A percentile compares a stretch with the other conserved stretches of the same genome.
phyloP scores from a whole-genome alignment of 2,329 filamentous ascomycete genomes.

The Penicillium sp. region DNA sequence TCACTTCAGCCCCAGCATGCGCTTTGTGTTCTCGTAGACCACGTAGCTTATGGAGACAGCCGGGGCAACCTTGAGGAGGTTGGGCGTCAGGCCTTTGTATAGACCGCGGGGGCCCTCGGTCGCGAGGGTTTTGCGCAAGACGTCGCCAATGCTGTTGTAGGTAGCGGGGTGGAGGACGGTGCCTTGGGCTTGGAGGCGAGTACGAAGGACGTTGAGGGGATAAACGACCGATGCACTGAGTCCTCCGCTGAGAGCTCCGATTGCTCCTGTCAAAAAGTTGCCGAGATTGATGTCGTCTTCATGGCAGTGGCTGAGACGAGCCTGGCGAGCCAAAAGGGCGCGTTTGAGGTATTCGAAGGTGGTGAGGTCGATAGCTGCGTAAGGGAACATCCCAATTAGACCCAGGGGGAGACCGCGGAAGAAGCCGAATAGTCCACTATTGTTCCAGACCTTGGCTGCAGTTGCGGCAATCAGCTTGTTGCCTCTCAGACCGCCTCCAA shows the following conservation, averaged over 20 bases:
- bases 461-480: conserved; percentile 80
- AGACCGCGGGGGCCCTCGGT: conserved; percentile 81
- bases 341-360: conserved; percentile 93
- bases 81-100: conserved; percentile 93
- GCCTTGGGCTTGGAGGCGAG: conserved; percentile 88
- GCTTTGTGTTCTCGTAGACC: conserved; percentile 88
- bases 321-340: conserved; percentile 67
- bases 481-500: conserved; percentile 78
- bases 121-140: conserved; percentile 75
- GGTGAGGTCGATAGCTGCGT: conserved; percentile 92
- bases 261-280: conserved; percentile 80
- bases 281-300: conserved; percentile 80
- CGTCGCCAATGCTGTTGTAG: conserved; percentile 88
- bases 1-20: conserved; percentile 56
- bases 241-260: conserved; percentile 87
- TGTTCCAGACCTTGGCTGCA: conserved; percentile 78
- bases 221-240: conserved; percentile 94
- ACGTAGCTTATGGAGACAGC: conserved; percentile 94
- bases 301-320: conserved; percentile 65
- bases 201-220: conserved; percentile 88
- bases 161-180: conserved; percentile 86
- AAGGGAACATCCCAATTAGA: conserved; percentile 93
- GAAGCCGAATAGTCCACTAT: conserved; percentile 70
- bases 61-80: conserved; percentile 92
- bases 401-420: conserved; percentile 95